phyloP scores from a whole-genome alignment of 2,329 filamentous ascomycete genomes.

The Hypomyces rosellus region DNA sequence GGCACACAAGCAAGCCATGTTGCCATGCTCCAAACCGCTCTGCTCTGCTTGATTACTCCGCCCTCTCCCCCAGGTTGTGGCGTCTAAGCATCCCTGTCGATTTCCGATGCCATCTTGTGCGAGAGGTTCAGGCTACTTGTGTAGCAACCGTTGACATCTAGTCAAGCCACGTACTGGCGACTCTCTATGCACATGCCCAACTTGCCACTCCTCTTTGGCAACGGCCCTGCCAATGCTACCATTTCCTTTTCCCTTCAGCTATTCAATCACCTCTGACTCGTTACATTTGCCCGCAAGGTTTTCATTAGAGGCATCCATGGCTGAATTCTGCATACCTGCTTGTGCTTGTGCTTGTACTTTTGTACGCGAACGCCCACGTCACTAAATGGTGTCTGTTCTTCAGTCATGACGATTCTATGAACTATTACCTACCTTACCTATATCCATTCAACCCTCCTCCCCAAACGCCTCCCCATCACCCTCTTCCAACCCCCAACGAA shows the following conservation, averaged over 20 bases:
- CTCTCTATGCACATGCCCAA: not conserved
- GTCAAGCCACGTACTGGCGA: not conserved
- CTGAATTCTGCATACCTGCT: not conserved
- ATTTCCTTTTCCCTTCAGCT: too few species aligned
- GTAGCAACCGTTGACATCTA: not conserved
- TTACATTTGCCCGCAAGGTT: not conserved
- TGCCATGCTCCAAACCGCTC: too few species aligned
- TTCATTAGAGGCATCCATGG: conserved; percentile 1
- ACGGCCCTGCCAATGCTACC: too few species aligned
- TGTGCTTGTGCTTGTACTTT: not conserved
- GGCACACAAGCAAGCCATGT: too few species aligned
- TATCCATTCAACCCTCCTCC: conserved; percentile 2
- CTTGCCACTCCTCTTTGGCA: not conserved
- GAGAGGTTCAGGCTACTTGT: not conserved
- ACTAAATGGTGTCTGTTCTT: conserved; percentile 2
- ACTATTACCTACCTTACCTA: too few species aligned
- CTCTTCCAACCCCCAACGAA: not conserved
- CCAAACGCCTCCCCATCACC: conserved; percentile 1
- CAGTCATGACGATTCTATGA: conserved; percentile 12
- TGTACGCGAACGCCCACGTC: conserved; percentile 10
- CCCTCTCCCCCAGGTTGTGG: not conserved
- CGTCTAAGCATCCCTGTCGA: too few species aligned
- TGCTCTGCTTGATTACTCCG: too few species aligned
- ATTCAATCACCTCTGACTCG: not conserved
- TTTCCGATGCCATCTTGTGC: not conserved